Conservation (phyloP, 2,329 filamentous ascomycete species). For the Mollisiaceae sp. region DNA sequence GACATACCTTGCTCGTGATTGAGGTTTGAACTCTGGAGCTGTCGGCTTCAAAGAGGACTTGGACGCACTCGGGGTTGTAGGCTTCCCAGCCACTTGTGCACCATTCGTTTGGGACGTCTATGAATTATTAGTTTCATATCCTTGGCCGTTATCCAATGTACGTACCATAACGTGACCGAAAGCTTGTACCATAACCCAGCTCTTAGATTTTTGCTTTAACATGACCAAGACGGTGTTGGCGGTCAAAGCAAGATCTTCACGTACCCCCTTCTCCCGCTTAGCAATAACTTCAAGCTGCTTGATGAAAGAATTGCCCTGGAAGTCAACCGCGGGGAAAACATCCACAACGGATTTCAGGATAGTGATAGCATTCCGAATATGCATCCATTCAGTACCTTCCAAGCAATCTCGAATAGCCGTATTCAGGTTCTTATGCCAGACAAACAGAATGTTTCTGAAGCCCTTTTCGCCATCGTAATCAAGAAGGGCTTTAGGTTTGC, state of each 20-base stretch:
- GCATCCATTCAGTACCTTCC: slow-evolving; percentile 89
- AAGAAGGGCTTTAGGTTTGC: slow-evolving; percentile 72
- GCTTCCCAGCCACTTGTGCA: slow-evolving; percentile 13
- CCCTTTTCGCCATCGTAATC: slow-evolving; percentile 84
- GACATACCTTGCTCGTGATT: slow-evolving; percentile 43
- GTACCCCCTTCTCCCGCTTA: slow-evolving; percentile 64
- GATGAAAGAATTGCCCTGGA: slow-evolving; percentile 75
- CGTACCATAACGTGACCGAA: slow-evolving; percentile 71
- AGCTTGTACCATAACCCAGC: slow-evolving; percentile 76
- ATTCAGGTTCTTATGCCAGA: slow-evolving; percentile 87
- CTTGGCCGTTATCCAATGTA: slow-evolving; percentile 27
- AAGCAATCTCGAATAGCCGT: slow-evolving; percentile 82
- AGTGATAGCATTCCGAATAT: slow-evolving; percentile 94
- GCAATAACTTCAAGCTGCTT: slow-evolving; percentile 70
- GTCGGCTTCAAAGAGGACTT: slow-evolving; percentile 59
- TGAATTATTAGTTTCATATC: slow-evolving; percentile 11
- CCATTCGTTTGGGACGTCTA: slow-evolving; percentile 21
- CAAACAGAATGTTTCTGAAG: slow-evolving; percentile 83
- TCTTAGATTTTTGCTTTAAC: slow-evolving; percentile 67
- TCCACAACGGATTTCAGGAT: slow-evolving; percentile 81
- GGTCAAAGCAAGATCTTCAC: slow-evolving; percentile 76
- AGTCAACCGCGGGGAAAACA: slow-evolving; percentile 87
- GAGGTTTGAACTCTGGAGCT: slow-evolving; percentile 69
- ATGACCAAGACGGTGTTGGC: slow-evolving; percentile 74
- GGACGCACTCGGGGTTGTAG: slow-evolving; percentile 17